phyloP scores from a whole-genome alignment of 495 filamentous ascomycete genomes.

The Hypoxylon crocopeplum region DNA sequence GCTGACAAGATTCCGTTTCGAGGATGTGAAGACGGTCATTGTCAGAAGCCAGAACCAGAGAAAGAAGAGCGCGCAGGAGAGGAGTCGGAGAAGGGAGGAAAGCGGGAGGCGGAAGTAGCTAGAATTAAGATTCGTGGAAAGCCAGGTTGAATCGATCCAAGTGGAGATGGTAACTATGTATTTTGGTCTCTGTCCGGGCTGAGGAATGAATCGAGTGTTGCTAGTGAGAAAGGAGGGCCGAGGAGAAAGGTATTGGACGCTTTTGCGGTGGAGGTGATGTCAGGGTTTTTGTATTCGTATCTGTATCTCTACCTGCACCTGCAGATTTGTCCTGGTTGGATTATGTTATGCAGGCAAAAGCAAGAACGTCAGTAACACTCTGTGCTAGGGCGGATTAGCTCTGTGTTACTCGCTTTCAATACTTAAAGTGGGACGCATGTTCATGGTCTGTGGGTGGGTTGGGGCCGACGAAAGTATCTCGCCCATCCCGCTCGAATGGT shows the following conservation, averaged over 20 bases:
- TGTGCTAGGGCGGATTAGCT: neutral
- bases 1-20: slow-evolving; percentile 34
- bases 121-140: slow-evolving; percentile 38
- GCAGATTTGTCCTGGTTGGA: neutral
- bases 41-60: slow-evolving; percentile 32
- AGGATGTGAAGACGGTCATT: slow-evolving; percentile 41
- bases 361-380: neutral
- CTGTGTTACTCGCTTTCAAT: neutral
- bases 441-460: too few relatives aligned
- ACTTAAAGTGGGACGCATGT: neutral
- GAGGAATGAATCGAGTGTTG: slow-evolving; percentile 21
- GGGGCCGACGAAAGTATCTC: too few relatives aligned
- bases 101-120: slow-evolving; percentile 29
- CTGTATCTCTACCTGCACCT: slow-evolving; percentile 1
- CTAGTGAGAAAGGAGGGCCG: slow-evolving; percentile 21
- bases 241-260: slow-evolving; percentile 23
- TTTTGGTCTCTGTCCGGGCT: slow-evolving; percentile 2
- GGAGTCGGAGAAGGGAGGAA: neutral
- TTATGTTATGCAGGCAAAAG: slow-evolving; percentile 18
- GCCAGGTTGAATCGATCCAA: slow-evolving; percentile 34
- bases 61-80: neutral
- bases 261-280: slow-evolving; percentile 31
- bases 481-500: too few relatives aligned
- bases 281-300: slow-evolving; percentile 37
- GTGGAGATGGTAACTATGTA: slow-evolving; percentile 23